phyloP scores from a whole-genome alignment of 78 protist genomes.

The Emiliania huxleyi region DNA sequence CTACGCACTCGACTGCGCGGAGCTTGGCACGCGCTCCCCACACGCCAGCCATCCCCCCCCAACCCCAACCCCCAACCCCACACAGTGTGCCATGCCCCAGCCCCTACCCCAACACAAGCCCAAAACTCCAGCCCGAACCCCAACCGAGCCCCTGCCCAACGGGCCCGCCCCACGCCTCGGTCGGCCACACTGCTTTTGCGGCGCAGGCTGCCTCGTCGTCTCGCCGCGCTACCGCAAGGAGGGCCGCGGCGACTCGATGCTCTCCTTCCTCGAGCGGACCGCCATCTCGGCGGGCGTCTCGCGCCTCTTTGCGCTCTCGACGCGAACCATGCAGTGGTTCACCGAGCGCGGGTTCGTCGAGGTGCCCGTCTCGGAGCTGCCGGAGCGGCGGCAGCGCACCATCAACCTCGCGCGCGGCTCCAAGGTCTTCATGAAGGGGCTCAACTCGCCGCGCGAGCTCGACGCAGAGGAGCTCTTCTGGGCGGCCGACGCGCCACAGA shows the following conservation, averaged over 20 bases:
- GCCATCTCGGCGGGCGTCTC: neutral
- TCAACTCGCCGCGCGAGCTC: neutral
- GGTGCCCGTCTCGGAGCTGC: neutral
- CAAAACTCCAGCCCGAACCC: too few species aligned
- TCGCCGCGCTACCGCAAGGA: neutral
- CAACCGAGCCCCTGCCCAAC: too few species aligned
- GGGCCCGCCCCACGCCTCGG: neutral
- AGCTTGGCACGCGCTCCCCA: too few species aligned
- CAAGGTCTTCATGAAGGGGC: neutral
- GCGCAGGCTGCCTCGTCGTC: neutral
- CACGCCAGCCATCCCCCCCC: too few species aligned
- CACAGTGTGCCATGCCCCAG: neutral
- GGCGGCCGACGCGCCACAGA: too few species aligned
- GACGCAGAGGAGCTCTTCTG: neutral
- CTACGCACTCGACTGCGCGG: neutral
- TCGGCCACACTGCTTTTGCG: too few species aligned
- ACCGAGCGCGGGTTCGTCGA: neutral
- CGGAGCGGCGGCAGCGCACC: neutral
- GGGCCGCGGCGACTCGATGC: neutral
- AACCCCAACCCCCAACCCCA: too few species aligned
- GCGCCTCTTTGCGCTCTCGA: neutral
- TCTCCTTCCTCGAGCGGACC: neutral
- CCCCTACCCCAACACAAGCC: too few species aligned
- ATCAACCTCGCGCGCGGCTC: neutral
- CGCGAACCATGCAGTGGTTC: constrained; percentile 15